Conservation (phyloP, 2,329 filamentous ascomycete genomes). For the Didymella segeticola region DNA sequence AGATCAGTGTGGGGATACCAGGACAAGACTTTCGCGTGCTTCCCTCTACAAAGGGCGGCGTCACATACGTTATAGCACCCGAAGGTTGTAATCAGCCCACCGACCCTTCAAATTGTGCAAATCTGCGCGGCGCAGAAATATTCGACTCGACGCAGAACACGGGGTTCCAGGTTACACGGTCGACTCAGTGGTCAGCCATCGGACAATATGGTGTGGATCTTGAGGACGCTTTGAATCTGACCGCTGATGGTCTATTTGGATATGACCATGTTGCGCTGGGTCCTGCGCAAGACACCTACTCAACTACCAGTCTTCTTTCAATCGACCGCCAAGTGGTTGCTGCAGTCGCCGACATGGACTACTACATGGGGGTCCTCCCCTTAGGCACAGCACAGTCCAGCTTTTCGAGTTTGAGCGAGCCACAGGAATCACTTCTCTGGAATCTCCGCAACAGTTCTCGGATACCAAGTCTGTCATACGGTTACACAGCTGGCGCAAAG, state of each 20-base stretch:
- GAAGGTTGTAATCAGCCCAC: slow-evolving; percentile 42
- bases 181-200: slow-evolving; percentile 43
- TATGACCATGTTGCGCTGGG: slow-evolving; percentile 41
- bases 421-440: slow-evolving; percentile 37
- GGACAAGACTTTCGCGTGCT: slow-evolving; percentile 49
- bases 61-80: slow-evolving; percentile 42
- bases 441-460: slow-evolving; percentile 35
- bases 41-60: slow-evolving; percentile 42
- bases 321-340: slow-evolving; percentile 40
- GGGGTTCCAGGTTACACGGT: slow-evolving; percentile 41
- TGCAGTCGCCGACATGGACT: slow-evolving; percentile 38
- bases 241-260: slow-evolving; percentile 39
- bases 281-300: slow-evolving; percentile 23
- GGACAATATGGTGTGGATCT: slow-evolving; percentile 42
- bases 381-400: slow-evolving; percentile 39
- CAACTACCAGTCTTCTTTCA: slow-evolving; percentile 16
- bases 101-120: slow-evolving; percentile 40
- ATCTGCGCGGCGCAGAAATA: slow-evolving; percentile 38
- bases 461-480: slow-evolving; percentile 46
- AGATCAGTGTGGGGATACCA: slow-evolving; percentile 49
- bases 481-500: slow-evolving; percentile 46
- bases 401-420: slow-evolving; percentile 37
- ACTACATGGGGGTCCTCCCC: slow-evolving; percentile 40
- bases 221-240: slow-evolving; percentile 39
- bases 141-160: slow-evolving; percentile 39